Evolutionary conservation across 257 asterid species (phyloP).

Genomic region (Oldenlandia corymbosa): DNA sequence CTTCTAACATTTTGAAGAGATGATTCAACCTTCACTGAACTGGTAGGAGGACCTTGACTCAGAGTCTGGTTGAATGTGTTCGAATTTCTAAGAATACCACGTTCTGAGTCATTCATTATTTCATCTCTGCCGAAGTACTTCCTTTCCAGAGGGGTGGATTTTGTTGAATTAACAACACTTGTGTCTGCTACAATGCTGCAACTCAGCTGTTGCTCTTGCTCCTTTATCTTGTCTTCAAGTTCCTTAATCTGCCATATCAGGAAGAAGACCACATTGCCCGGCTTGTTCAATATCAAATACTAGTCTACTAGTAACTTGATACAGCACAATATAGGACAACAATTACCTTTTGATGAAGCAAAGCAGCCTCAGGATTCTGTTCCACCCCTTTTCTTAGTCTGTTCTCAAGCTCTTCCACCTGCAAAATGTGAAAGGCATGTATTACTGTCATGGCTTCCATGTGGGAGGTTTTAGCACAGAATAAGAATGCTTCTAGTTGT

Average conservation of each 20-base stretch:
- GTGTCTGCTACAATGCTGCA: constrained; percentile 20
- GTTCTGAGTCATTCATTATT: constrained; percentile 38
- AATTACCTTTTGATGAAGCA: constrained; percentile 51
- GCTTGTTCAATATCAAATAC: not conserved
- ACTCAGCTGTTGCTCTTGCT: constrained; percentile 55
- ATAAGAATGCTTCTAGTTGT: not conserved
- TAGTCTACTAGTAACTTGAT: not conserved
- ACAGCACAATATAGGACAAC: not conserved
- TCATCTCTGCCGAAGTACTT: constrained; percentile 36
- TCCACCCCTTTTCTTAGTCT: constrained; percentile 39
- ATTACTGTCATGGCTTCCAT: not conserved
- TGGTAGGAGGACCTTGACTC: constrained; percentile 37
- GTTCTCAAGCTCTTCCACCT: constrained; percentile 66
- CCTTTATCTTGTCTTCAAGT: constrained; percentile 64
- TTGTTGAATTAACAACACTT: constrained; percentile 27
- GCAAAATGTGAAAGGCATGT: constrained; percentile 17
- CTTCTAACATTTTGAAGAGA: constrained; percentile 34
- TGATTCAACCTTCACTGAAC: constrained; percentile 40
- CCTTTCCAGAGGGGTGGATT: constrained; percentile 39
- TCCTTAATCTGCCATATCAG: constrained; percentile 51
- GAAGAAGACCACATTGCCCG: not conserved
- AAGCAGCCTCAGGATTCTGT: constrained; percentile 37
- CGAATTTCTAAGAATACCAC: constrained; percentile 51
- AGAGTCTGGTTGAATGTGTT: constrained; percentile 37
- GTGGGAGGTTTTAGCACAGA: not conserved